Evolutionary conservation across 768 basidiomycete species (phyloP), one percentile per base, ranked within the genome.

Genomic region (Boletus vinaceobasis): DNA sequence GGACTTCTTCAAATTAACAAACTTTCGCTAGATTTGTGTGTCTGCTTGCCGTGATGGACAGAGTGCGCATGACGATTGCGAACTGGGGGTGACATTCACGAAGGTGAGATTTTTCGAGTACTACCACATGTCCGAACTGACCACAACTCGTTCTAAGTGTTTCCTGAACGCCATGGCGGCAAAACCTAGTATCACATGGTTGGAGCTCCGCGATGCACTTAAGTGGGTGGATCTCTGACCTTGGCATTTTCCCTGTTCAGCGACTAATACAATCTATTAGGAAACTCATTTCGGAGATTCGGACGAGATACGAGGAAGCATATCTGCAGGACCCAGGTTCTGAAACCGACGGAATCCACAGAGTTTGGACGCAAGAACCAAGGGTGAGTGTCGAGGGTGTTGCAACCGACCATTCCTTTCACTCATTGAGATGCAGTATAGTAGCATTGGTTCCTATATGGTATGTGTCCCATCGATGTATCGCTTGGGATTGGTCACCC

Each of bases 41-140:
- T 66, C 66, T 0, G 64, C 68, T 6, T 69, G 67, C 43, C 58
- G 60, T 9, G 67, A 71, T n/a, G 48, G 45, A 13, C 65, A 69
- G 5, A 4, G 38, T 19, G 67, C 69, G 6, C 55, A 58, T 14
- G 68, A 69, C 36, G 65, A 69, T 37, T 38, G 52, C 13, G 46
- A 48, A 43, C 57, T 37, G 33, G 48, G 39, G 26, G 10, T 56
- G 10, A 68, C 68, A 8, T 66, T 68, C 36, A 68, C 67, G 14
- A 66, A 60, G 66, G 67, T 68, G 17, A 3, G 5, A 7, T 15
- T 0, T 43, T 29, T 35, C 10, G 17, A n/a, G 5, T n/a, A 27
- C n/a, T 7, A 23, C 14, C 32, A 7, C 7, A 37, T 40, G 35
- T 39, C 8, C 2, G 1, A 26, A 33, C 42, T 57, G 37, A 58